phyloP scores from a whole-genome alignment of 2,329 filamentous ascomycete species.

The Diplodia intermedia region DNA sequence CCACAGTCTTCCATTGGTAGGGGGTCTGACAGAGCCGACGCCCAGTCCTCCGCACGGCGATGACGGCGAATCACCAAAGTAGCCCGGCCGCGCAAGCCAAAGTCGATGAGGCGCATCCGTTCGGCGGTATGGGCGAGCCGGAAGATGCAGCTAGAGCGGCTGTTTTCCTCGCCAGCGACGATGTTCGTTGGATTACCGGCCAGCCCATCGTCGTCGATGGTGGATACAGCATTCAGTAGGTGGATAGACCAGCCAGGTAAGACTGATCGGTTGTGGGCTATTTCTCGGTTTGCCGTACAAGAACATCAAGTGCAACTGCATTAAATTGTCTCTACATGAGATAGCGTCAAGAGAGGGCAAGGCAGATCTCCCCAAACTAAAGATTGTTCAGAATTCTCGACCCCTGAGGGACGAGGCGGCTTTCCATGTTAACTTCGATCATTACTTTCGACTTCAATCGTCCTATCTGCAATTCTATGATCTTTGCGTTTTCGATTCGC shows the following conservation, averaged over 20 bases:
- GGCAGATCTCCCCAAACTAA: too few species aligned
- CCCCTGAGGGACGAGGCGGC: too few species aligned
- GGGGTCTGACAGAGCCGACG: conserved; percentile 13
- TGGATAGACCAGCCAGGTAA: background rate
- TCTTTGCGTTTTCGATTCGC: too few species aligned
- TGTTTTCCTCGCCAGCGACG: conserved; percentile 54
- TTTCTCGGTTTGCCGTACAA: background rate
- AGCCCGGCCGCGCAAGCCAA: conserved; percentile 37
- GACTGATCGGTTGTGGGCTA: background rate
- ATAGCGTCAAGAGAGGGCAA: too few species aligned
- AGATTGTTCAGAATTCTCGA: too few species aligned
- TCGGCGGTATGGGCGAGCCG: conserved; percentile 40
- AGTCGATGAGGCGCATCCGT: conserved; percentile 43
- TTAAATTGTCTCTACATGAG: background rate
- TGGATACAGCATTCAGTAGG: conserved; percentile 42
- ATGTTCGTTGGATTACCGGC: conserved; percentile 54
- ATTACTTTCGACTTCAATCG: too few species aligned
- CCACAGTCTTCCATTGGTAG: background rate
- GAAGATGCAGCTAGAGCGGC: conserved; percentile 44
- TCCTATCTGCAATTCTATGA: too few species aligned
- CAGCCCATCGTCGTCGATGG: conserved; percentile 52
- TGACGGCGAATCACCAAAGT: conserved; percentile 50
- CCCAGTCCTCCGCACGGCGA: conserved; percentile 44
- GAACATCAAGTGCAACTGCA: background rate
- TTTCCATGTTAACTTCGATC: too few species aligned